A percentile compares a stretch with the other conserved stretches of the same genome.
Conservation (phyloP, 148 eudicot genomes). For the Amaranthus cruentus region DNA sequence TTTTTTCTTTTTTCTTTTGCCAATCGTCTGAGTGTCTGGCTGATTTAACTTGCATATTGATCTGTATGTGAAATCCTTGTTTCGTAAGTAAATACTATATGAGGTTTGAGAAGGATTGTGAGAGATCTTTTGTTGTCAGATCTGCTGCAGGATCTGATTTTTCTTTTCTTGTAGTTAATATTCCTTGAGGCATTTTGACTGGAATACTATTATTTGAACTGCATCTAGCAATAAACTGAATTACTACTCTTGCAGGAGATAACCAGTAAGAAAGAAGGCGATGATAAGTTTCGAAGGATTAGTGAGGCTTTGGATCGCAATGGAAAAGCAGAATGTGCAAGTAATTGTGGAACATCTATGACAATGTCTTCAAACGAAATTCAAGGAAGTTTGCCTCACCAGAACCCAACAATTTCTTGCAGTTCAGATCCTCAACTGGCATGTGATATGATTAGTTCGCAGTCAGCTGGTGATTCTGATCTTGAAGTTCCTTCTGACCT, state of each 20-base stretch:
- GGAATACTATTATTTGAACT: not conserved
- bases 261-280: constrained; percentile 45
- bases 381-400: constrained; percentile 25
- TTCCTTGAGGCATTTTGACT: not conserved
- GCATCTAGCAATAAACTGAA: constrained; percentile 1
- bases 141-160: not conserved
- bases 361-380: constrained; percentile 17
- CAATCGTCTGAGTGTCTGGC: not conserved
- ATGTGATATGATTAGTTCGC: constrained; percentile 26
- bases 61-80: no score
- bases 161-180: not conserved
- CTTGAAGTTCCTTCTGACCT: constrained; percentile 64
- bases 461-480: constrained; percentile 29
- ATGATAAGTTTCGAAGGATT: constrained; percentile 44
- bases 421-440: constrained; percentile 16
- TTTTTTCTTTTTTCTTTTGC: no score
- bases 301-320: constrained; percentile 57
- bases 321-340: constrained; percentile 36
- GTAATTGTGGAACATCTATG: constrained; percentile 27
- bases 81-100: no score
- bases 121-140: not conserved
- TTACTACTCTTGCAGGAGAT: constrained; percentile 43
- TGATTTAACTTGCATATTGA: not conserved
- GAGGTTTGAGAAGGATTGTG: not conserved
- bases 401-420: constrained; percentile 23